phyloP scores from a whole-genome alignment of 2,329 filamentous ascomycete species.

The Aureobasidium namibiae region DNA sequence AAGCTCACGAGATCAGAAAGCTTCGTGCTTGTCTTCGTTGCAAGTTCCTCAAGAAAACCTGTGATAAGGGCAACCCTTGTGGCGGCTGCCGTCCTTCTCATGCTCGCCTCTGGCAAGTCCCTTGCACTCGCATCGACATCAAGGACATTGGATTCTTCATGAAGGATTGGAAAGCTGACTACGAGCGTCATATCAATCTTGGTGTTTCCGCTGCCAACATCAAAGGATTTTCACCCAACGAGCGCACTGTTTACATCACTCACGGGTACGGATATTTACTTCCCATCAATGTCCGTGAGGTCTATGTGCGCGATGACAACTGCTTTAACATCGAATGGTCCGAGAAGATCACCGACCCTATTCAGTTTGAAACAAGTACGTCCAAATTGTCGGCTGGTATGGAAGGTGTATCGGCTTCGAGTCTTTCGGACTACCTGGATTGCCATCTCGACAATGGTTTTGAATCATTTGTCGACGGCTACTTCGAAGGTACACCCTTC shows the following conservation, averaged over 20 bases:
- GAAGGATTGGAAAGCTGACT: constrained; percentile 98
- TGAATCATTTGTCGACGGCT: constrained; percentile 88
- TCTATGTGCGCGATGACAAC: constrained; percentile 83
- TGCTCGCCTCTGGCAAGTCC: constrained; percentile 92
- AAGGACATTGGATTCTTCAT: constrained; percentile 98
- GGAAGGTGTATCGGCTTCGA: constrained; percentile 72
- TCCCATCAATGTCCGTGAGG: constrained; percentile 86
- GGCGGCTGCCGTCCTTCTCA: constrained; percentile 92
- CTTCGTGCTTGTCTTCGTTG: constrained; percentile 86
- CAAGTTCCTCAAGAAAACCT: constrained; percentile 99
- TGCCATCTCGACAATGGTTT: constrained; percentile 89
- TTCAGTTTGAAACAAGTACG: constrained; percentile 77
- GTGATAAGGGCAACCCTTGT: constrained; percentile 94
- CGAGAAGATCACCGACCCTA: constrained; percentile 68
- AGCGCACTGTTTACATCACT: constrained; percentile 77
- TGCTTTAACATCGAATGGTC: constrained; percentile 94
- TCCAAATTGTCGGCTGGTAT: constrained; percentile 82
- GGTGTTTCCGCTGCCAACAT: constrained; percentile 92
- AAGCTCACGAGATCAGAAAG: constrained; percentile 94
- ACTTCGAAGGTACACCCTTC: constrained; percentile 93
- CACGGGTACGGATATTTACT: constrained; percentile 92
- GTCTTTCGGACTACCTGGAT: constrained; percentile 86
- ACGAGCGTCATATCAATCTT: constrained; percentile 78
- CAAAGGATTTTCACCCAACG: constrained; percentile 64
- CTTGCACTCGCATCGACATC: constrained; percentile 95